Base-by-base conservation (phyloP, 495 filamentous ascomycete species). In the Aspergillus bertholletiae region DNA sequence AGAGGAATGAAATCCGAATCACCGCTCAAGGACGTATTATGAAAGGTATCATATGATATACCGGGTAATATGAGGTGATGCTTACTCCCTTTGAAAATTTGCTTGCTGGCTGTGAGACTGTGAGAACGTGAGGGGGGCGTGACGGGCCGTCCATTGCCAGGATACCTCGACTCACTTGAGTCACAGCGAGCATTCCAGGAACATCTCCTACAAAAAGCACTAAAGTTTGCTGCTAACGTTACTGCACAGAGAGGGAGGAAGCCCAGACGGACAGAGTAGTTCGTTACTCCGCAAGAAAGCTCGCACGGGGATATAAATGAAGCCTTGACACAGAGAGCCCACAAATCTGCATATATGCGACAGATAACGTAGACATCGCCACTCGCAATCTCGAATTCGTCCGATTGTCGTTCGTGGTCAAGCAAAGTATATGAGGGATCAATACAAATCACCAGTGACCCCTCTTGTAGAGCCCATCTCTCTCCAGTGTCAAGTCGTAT, bases 221-320 rank as follows among this genome's bases (percentile, higher is more conserved):
- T 58, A 39, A 60, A 69, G 27, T 71, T 69, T 21, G 64, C 59
- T 35, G 64, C 68, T 28, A 69, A 32, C 0, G 68, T 71, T 17
- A 71, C 59, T 15, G 66, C 61, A 40, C 68, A 71, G 15, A 71
- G 57, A 7, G 68, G 68, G 40, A 71, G 53, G 49, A 71, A 71
- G 21, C 51, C 65, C 39, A 70, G 41, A 27, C 53, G 45, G 21
- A 45, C 28, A 22, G 39, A 40, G 32, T 46, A 15, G 2, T 30
- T 47, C 7, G 21, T 28, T 22, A 20, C 5, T 1, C 39, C 52
- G 26, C 39, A 32, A 5, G 12, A 17, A 6, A 24, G 44, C 7
- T 55, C 55, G 24, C 45, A 20, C 5, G n/a, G 37, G 2, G 30
- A 7, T 22, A 26, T 23, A 24, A 61, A 62, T 8, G 61, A 63